phyloP scores from a whole-genome alignment of 192 early-diverging fungal genomes.

The Gamsiella multidivaricata region DNA sequence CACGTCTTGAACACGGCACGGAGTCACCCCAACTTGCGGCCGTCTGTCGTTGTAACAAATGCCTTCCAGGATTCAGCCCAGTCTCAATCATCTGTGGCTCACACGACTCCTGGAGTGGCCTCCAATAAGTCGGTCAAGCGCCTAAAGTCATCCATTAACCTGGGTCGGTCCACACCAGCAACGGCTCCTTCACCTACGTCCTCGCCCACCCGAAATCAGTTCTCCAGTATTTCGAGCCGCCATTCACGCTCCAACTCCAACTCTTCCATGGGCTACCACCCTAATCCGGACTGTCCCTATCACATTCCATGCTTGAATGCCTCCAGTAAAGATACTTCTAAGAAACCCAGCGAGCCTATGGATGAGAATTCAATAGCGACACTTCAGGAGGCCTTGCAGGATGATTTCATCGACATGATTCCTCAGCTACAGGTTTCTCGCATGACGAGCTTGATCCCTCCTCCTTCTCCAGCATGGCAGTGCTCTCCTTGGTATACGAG shows the following conservation, averaged over 20 bases:
- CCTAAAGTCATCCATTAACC: slow-evolving; percentile 25
- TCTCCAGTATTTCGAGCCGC: slow-evolving; percentile 18
- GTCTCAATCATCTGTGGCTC: not conserved
- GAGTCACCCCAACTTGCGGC: slow-evolving; percentile 24
- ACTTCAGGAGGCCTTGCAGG: slow-evolving; percentile 7
- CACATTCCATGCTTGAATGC: slow-evolving; percentile 21
- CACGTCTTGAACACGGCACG: slow-evolving; percentile 16
- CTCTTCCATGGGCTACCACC: slow-evolving; percentile 33
- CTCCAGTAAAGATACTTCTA: not conserved
- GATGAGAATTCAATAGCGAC: slow-evolving; percentile 3
- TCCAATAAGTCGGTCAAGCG: slow-evolving; percentile 43
- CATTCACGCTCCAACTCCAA: slow-evolving; percentile 46
- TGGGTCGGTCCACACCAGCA: slow-evolving; percentile 1
- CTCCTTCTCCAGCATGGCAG: slow-evolving; percentile 17
- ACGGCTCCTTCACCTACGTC: slow-evolving; percentile 2
- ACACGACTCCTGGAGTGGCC: not conserved
- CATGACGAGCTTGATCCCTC: slow-evolving; percentile 1
- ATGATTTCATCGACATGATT: not conserved
- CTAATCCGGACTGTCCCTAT: slow-evolving; percentile 53
- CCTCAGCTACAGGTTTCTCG: not conserved
- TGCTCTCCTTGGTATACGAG: not conserved
- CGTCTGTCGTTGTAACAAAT: slow-evolving; percentile 20
- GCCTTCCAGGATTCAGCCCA: not conserved
- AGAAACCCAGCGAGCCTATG: not conserved
- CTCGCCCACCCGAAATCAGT: slow-evolving; percentile 34